Conservation (phyloP, 805 yeast genomes). For the Starmerella khaoyaiensis region DNA sequence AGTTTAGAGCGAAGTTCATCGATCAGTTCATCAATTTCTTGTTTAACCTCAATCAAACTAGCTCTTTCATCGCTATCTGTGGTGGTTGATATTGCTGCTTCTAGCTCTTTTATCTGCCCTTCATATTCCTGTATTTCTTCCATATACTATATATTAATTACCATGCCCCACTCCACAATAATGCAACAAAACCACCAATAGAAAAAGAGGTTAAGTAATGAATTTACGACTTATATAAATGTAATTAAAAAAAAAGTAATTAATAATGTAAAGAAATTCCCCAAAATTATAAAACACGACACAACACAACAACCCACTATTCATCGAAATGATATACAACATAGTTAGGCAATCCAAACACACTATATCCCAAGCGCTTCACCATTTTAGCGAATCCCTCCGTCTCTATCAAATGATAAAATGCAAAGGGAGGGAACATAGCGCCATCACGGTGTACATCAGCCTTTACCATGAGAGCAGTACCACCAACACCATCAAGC, state of each 20-base stretch:
- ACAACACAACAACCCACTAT: no score
- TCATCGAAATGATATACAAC: conserved; percentile 86
- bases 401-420: conserved; percentile 90
- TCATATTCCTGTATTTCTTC: conserved; percentile 25
- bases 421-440: conserved; percentile 97
- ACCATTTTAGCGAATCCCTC: conserved; percentile 98
- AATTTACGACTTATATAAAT: no score
- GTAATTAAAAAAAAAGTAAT: no score
- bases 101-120: conserved; percentile 25
- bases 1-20: conserved; percentile 17
- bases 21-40: conserved; percentile 26
- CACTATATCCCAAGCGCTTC: conserved; percentile 79
- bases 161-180: no score
- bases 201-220: no score
- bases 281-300: no score
- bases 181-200: no score
- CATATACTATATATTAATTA: no score
- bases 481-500: conserved; percentile 96
- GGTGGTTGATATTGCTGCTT: conserved; percentile 21
- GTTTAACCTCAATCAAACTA: conserved; percentile 22
- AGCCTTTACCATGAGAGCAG: conserved; percentile 88
- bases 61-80: conserved; percentile 20
- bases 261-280: no score
- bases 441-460: conserved; percentile 99
- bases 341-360: conserved; percentile 87